Evolutionary conservation across 257 asterid species (phyloP).

Genomic region (Ophiorrhiza pumila): DNA sequence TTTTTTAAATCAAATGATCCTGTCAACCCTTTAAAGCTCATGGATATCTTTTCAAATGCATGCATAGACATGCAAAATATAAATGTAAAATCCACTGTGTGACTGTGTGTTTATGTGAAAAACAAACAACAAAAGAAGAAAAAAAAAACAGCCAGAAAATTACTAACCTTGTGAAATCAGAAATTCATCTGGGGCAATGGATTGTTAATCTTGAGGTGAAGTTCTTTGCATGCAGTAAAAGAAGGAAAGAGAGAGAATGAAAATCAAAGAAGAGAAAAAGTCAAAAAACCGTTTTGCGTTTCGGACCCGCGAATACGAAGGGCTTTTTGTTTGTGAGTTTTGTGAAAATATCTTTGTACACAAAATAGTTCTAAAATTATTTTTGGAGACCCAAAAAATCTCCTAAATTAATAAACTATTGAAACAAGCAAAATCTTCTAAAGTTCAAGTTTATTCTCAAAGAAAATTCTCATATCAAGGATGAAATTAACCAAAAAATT

Average conservation of each 20-base stretch:
- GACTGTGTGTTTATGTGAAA: neutral
- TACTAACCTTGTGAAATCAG: neutral
- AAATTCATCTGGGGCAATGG: slow-evolving; percentile 1
- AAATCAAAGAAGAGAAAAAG: slow-evolving; percentile 14
- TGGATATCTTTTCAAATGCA: neutral
- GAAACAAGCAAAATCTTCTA: no score
- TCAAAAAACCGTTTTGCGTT: slow-evolving; percentile 33
- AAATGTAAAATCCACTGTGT: neutral
- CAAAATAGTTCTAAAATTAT: no score
- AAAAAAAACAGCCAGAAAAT: neutral
- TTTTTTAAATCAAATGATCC: neutral
- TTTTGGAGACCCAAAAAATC: no score
- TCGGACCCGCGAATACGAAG: slow-evolving; percentile 32
- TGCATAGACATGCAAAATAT: neutral
- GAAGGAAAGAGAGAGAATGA: slow-evolving; percentile 10
- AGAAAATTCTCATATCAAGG: no score
- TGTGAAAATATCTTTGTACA: no score
- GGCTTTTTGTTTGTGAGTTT: no score
- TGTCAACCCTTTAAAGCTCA: neutral
- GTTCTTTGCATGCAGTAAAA: neutral
- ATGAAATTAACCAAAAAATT: no score
- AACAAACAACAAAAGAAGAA: neutral
- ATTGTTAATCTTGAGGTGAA: neutral
- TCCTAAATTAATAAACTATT: no score
- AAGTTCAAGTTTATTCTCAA: no score